A percentile compares a stretch with the other conserved stretches of the same genome.
These are phyloP conservation scores for Leccinum griseonigrum DNA, from an alignment of 1,284 basidiomycete genomes.

Conservation along the genomic window DNA sequence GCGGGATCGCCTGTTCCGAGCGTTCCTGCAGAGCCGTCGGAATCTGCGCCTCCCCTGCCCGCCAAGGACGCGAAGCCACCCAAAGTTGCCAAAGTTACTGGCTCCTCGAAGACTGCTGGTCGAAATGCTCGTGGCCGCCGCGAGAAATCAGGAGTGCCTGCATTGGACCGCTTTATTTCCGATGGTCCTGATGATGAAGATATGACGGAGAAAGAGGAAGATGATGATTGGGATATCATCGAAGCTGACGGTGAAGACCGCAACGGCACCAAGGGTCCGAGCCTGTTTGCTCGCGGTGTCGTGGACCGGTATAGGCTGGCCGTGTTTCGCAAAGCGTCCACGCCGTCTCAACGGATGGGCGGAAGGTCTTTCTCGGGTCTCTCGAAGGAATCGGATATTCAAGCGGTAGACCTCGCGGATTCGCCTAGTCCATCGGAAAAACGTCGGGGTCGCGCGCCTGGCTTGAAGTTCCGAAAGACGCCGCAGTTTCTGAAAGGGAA, in stretches of 20 bases:
- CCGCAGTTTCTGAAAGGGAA: constrained; percentile 71
- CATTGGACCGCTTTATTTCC: constrained; percentile 66
- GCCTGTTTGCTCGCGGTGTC: constrained; percentile 79
- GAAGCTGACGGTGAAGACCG: constrained; percentile 76
- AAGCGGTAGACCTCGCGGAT: constrained; percentile 28
- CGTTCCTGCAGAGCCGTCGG: constrained; percentile 11
- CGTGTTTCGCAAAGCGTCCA: constrained; percentile 78
- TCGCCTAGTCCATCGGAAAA: constrained; percentile 54
- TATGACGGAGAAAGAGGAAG: constrained; percentile 59
- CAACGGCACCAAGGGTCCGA: constrained; percentile 72
- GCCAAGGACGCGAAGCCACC: constrained; percentile 30
- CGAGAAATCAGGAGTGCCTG: constrained; percentile 77
- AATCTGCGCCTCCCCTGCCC: constrained; percentile 26
- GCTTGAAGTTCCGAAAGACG: constrained; percentile 68
- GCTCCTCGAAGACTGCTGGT: constrained; percentile 23
- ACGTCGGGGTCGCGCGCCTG: constrained; percentile 62
- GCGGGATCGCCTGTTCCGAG: constrained; percentile 10
- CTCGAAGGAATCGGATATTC: constrained; percentile 51
- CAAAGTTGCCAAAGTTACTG: constrained; percentile 32
- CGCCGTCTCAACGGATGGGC: constrained; percentile 46
- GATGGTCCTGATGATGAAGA: constrained; percentile 53
- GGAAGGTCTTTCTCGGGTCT: constrained; percentile 55
- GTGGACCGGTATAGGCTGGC: constrained; percentile 77
- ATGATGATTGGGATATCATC: constrained; percentile 86
- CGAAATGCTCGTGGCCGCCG: constrained; percentile 42